phyloP scores from a whole-genome alignment of 2,329 filamentous ascomycete genomes.

The Alternaria triticimaculans region DNA sequence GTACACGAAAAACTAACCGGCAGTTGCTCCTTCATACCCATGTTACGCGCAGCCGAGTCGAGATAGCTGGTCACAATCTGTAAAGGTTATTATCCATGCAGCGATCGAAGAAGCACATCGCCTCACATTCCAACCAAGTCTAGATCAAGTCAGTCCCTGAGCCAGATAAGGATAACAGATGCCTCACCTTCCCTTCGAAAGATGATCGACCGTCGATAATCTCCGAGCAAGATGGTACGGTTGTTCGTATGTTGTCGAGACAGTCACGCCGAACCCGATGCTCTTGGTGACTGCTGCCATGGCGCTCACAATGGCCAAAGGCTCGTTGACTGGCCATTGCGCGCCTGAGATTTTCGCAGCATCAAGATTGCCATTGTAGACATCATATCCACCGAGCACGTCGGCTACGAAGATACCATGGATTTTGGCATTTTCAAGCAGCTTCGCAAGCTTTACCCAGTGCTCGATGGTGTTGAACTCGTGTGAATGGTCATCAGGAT shows the following conservation, averaged over 20 bases:
- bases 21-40: conserved; percentile 63
- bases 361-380: conserved; percentile 69
- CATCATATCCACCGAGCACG: conserved; percentile 68
- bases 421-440: conserved; percentile 49
- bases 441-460: conserved; percentile 48
- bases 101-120: neutral
- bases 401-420: conserved; percentile 53
- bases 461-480: conserved; percentile 56
- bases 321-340: conserved; percentile 76
- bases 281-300: conserved; percentile 72
- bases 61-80: conserved; percentile 72
- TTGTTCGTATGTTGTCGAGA: conserved; percentile 72
- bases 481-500: conserved; percentile 68
- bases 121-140: conserved; percentile 37
- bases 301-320: conserved; percentile 66
- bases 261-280: conserved; percentile 73
- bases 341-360: conserved; percentile 68
- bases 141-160: conserved; percentile 9
- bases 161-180: neutral
- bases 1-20: conserved; percentile 55
- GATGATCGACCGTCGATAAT: conserved; percentile 71
- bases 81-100: conserved; percentile 9
- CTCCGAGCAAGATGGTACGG: conserved; percentile 71
- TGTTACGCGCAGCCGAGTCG: conserved; percentile 69
- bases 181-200: conserved; percentile 64